These are phyloP conservation scores for Eucalyptus melliodora DNA, from an alignment of 345 rosid species.

Conservation along the genomic window DNA sequence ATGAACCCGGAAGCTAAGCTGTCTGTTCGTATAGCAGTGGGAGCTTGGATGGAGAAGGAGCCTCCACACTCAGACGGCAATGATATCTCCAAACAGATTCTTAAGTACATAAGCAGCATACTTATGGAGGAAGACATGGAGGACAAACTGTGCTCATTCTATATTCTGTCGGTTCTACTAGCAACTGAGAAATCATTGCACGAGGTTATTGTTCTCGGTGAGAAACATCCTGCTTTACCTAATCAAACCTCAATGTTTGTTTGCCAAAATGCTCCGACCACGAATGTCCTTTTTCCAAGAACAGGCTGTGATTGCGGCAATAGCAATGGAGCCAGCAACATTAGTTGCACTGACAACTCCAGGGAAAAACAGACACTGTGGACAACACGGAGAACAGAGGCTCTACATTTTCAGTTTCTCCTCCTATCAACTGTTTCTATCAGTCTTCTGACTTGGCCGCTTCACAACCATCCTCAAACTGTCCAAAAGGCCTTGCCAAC, in stretches of 20 bases:
- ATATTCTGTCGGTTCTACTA: not conserved
- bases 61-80: not conserved
- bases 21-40: not conserved
- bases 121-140: conserved; percentile 9
- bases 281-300: not conserved
- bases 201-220: conserved; percentile 3
- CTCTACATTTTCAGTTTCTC: not conserved
- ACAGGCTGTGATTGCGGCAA: not conserved
- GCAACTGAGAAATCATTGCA: conserved; percentile 13
- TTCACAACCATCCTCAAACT: not conserved
- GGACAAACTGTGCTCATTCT: not conserved
- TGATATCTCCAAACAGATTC: not conserved
- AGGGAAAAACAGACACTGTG: not conserved
- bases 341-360: not conserved
- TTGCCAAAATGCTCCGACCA: not conserved
- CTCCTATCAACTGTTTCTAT: not conserved
- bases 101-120: conserved; percentile 8
- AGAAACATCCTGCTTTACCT: not conserved
- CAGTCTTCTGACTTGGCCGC: not conserved
- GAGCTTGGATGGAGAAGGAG: not conserved
- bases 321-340: not conserved
- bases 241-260: not conserved
- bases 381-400: not conserved
- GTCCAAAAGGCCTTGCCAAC: not conserved
- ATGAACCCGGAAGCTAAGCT: not conserved